These are phyloP conservation scores for Hymenochaete sp. DNA, from an alignment of 1,284 basidiomycete genomes.

Conservation along the genomic window DNA sequence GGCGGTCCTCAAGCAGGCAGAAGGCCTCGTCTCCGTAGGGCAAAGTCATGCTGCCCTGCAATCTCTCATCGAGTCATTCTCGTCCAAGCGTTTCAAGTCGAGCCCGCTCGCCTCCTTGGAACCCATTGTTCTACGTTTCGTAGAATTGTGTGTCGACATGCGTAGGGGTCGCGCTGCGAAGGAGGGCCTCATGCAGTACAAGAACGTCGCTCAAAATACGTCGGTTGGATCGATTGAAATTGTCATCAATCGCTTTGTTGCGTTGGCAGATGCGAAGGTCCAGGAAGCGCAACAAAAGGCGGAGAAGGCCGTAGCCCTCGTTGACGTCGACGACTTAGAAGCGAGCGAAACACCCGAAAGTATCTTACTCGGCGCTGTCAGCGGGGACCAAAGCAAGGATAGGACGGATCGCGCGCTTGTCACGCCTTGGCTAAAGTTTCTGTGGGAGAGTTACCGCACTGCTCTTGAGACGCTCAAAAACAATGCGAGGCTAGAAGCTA, in stretches of 20 bases:
- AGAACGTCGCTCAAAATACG: slow-evolving; percentile 92
- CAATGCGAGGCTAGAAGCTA: slow-evolving; percentile 87
- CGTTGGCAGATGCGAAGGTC: slow-evolving; percentile 82
- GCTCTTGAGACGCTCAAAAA: slow-evolving; percentile 96
- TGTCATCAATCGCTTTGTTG: slow-evolving; percentile 87
- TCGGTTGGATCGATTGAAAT: slow-evolving; percentile 88
- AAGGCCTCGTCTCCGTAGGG: slow-evolving; percentile 85
- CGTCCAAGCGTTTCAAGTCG: slow-evolving; percentile 88
- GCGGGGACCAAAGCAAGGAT: slow-evolving; percentile 89
- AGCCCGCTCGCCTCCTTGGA: slow-evolving; percentile 87
- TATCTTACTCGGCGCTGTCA: slow-evolving; percentile 82
- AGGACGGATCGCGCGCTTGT: slow-evolving; percentile 93
- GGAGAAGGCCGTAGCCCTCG: slow-evolving; percentile 51
- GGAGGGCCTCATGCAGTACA: slow-evolving; percentile 94
- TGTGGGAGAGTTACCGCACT: slow-evolving; percentile 98
- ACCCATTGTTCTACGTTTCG: slow-evolving; percentile 89
- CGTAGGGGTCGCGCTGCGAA: slow-evolving; percentile 91
- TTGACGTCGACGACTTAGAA: slow-evolving; percentile 84
- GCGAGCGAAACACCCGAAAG: slow-evolving; percentile 89
- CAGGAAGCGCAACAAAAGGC: slow-evolving; percentile 82
- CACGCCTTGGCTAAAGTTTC: slow-evolving; percentile 96
- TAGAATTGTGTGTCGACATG: slow-evolving; percentile 95
- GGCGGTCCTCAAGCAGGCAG: slow-evolving; percentile 86
- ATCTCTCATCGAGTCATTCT: slow-evolving; percentile 86
- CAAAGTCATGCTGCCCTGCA: slow-evolving; percentile 85